These are phyloP conservation scores for Aspergillus heteromorphus DNA, from an alignment of 495 filamentous ascomycete species.

Conservation along the genomic window DNA sequence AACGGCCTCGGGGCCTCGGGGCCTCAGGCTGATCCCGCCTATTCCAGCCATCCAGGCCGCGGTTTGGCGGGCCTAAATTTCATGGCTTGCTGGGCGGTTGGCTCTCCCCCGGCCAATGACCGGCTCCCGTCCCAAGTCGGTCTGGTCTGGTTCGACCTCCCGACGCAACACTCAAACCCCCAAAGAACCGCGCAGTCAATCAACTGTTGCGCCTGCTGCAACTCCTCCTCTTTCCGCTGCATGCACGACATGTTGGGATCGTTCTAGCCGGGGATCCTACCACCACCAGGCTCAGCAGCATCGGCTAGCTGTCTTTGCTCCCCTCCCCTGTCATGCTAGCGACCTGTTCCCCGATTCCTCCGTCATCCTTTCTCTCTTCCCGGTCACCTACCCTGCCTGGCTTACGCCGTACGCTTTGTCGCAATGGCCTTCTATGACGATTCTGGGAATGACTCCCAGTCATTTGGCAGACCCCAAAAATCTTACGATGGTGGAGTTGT, in stretches of 20 bases:
- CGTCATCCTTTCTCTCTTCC: conserved; percentile 5
- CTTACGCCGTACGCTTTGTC: conserved; percentile 4
- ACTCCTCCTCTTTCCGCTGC: not conserved
- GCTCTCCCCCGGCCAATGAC: conserved; percentile 4
- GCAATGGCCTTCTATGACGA: conserved; percentile 44
- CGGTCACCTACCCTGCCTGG: not conserved
- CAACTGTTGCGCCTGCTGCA: not conserved
- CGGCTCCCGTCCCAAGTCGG: not conserved
- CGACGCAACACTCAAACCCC: not conserved
- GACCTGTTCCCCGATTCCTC: conserved; percentile 6
- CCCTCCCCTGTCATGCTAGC: conserved; percentile 11
- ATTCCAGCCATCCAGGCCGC: not conserved
- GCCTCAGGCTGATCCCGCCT: not conserved
- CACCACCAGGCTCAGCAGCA: not conserved
- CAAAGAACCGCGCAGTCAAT: not conserved
- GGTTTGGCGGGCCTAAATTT: not conserved
- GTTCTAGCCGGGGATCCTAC: conserved; percentile 5
- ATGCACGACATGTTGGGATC: conserved; percentile 8
- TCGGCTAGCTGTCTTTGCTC: not conserved
- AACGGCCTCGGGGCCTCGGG: not conserved
- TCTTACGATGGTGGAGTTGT: conserved; percentile 33
- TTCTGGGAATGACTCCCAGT: conserved; percentile 30
- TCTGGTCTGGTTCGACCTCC: not conserved
- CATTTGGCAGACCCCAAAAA: conserved; percentile 29
- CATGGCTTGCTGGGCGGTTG: not conserved